Conservation (phyloP, 352 stramenopile genomes). For the Globisporangium heterothallicum region DNA sequence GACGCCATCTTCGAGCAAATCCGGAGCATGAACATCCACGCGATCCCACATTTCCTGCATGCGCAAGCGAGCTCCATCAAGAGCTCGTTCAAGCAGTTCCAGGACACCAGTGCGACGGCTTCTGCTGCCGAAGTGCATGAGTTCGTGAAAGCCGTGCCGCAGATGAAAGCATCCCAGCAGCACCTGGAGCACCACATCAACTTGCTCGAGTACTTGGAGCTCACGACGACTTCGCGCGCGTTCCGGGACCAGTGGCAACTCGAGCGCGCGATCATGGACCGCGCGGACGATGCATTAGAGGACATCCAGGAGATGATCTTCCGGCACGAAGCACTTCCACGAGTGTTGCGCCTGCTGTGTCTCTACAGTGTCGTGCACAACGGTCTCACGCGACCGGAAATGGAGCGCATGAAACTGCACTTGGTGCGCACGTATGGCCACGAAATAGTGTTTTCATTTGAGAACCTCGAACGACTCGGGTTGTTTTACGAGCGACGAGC, state of each 20-base stretch:
- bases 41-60: slow-evolving; percentile 45
- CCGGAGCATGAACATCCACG: slow-evolving; percentile 57
- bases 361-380: slow-evolving; percentile 51
- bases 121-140: slow-evolving; percentile 59
- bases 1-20: slow-evolving; percentile 55
- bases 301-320: slow-evolving; percentile 60
- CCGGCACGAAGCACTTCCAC: slow-evolving; percentile 39
- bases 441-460: slow-evolving; percentile 66
- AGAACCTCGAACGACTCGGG: slow-evolving; percentile 45
- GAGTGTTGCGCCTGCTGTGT: slow-evolving; percentile 59
- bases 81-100: slow-evolving; percentile 46
- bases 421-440: slow-evolving; percentile 68
- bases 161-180: slow-evolving; percentile 53
- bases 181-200: slow-evolving; percentile 57
- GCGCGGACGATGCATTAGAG: slow-evolving; percentile 25
- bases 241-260: slow-evolving; percentile 67
- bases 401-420: slow-evolving; percentile 49
- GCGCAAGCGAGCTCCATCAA: slow-evolving; percentile 46
- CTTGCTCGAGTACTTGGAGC: slow-evolving; percentile 45
- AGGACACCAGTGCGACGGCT: slow-evolving; percentile 32
- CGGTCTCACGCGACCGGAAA: slow-evolving; percentile 25
- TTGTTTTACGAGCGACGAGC: slow-evolving; percentile 33
- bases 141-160: slow-evolving; percentile 60
- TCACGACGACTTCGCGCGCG: slow-evolving; percentile 31
- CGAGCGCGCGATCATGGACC: slow-evolving; percentile 65